Evolutionary conservation across 2,329 filamentous ascomycete genomes (phyloP), one percentile per base, ranked within the genome.

Genomic region (Blumeriella jaapii): DNA sequence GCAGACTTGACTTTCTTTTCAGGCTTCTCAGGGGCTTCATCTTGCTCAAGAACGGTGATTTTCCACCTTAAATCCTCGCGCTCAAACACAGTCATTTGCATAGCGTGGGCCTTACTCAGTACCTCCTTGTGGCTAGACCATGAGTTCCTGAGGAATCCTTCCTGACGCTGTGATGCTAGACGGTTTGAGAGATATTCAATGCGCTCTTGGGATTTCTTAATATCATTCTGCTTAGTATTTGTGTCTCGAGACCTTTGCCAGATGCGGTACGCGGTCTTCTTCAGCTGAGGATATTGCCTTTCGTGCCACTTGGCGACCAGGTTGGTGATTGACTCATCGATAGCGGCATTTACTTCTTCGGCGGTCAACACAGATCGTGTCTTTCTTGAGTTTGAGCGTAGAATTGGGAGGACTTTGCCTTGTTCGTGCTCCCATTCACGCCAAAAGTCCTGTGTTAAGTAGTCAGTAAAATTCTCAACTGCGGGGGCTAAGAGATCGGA

Each of bases 351-450:
- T 14, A 81, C 61, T 25, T 71, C 61, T 0, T 68, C 63, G 3
- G 31, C 20, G 7, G 59, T 56, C 9, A 77, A 55, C 45, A 15
- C 9, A 28, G 22, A 29, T 16, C 19, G 10, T 17, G 11, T 23
- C 33, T 50, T 40, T 39, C 47, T 8, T 37, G 48, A 42, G 31
- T 62, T 59, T 34, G 61, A 58, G 25, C 60, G 57, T 39, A 36
- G 17, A 5, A 12, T 8, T 9, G 22, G 22, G 12, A 24, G 22
- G 12, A 24, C 7, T 11, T 45, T 32, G 16, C 46, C 45, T 18
- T 31, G 39, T 40, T 78, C 74, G 18, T 68, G 59, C 29, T 77
- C 65, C 7, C 82, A 78, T 49, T 82, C 78, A 27, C 58, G 59
- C 61, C 66, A 69, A 0, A 71, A 78, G 22, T 71, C 65, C 8